Evolutionary conservation across 1,284 basidiomycete species (phyloP).

Genomic region (Xerocomus minutiporus): DNA sequence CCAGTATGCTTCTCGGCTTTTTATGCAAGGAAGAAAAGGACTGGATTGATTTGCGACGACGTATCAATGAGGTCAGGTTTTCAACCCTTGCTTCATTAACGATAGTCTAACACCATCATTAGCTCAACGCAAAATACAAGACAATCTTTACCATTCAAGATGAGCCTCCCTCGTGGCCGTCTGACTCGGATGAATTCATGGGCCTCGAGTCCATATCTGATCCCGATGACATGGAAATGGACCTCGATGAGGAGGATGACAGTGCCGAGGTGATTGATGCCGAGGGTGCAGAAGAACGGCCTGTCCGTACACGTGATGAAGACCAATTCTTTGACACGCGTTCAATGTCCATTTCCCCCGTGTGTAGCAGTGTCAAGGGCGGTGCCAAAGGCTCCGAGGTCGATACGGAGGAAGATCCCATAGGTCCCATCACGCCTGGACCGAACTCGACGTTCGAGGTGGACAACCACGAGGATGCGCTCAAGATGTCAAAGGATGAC

Average conservation of each 20-base stretch:
- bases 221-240: conserved; percentile 61
- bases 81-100: background rate
- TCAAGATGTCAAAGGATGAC: conserved; percentile 17
- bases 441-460: conserved; percentile 47
- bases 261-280: conserved; percentile 29
- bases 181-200: conserved; percentile 68
- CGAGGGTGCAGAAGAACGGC: conserved; percentile 16
- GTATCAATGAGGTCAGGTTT: conserved; percentile 63
- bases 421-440: conserved; percentile 62
- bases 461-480: conserved; percentile 17
- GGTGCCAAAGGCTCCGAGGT: conserved; percentile 45
- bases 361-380: conserved; percentile 35
- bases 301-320: conserved; percentile 24
- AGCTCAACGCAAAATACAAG: conserved; percentile 57
- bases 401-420: conserved; percentile 64
- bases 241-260: conserved; percentile 42
- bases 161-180: conserved; percentile 79
- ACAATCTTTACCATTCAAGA: conserved; percentile 81
- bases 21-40: conserved; percentile 78
- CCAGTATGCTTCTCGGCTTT: conserved; percentile 96
- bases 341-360: conserved; percentile 38
- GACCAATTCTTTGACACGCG: conserved; percentile 48
- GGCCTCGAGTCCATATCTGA: conserved; percentile 79
- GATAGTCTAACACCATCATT: conserved; percentile 4
- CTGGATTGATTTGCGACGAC: conserved; percentile 75